Evolutionary conservation across 2,329 filamentous ascomycete genomes (phyloP).

Genomic region (Fusarium camptoceras): DNA sequence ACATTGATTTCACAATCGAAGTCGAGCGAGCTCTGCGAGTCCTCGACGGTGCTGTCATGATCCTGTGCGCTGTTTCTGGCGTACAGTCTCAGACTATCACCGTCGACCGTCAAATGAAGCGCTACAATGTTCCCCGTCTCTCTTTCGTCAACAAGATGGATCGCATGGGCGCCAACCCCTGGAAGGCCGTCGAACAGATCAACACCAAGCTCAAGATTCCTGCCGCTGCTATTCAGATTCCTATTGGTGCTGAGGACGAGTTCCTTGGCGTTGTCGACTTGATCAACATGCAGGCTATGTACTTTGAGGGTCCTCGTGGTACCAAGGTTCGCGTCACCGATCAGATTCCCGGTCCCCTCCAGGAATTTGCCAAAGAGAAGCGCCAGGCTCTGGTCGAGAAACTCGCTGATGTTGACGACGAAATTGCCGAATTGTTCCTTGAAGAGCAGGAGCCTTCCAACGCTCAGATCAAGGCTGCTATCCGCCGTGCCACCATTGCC

Average conservation of each 20-base stretch:
- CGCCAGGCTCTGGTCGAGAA: conserved; percentile 90
- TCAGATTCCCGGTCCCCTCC: conserved; percentile 83
- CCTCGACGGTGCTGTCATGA: conserved; percentile 97
- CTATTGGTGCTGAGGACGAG: conserved; percentile 90
- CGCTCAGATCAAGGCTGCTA: conserved; percentile 89
- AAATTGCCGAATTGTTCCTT: conserved; percentile 94
- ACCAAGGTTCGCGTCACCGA: conserved; percentile 81
- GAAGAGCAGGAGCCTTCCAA: conserved; percentile 85
- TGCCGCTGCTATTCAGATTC: conserved; percentile 93
- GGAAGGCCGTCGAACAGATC: conserved; percentile 97
- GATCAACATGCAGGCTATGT: conserved; percentile 91
- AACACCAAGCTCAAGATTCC: conserved; percentile 94
- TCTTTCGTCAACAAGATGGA: conserved; percentile 99
- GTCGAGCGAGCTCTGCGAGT: conserved; percentile 95
- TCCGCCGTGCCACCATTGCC: conserved; percentile 88
- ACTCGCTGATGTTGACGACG: conserved; percentile 95
- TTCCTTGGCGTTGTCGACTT: conserved; percentile 95
- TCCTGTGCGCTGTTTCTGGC: conserved; percentile 95
- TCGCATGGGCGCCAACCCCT: conserved; percentile 97
- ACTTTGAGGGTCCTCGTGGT: conserved; percentile 87
- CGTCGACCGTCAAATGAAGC: conserved; percentile 97
- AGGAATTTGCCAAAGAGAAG: conserved; percentile 82
- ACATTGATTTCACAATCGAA: conserved; percentile 99
- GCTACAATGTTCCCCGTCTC: conserved; percentile 95
- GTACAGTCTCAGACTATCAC: conserved; percentile 99